These are phyloP conservation scores for Beauveria sp. DNA, from an alignment of 2,329 filamentous ascomycete genomes.

Conservation along the genomic window DNA sequence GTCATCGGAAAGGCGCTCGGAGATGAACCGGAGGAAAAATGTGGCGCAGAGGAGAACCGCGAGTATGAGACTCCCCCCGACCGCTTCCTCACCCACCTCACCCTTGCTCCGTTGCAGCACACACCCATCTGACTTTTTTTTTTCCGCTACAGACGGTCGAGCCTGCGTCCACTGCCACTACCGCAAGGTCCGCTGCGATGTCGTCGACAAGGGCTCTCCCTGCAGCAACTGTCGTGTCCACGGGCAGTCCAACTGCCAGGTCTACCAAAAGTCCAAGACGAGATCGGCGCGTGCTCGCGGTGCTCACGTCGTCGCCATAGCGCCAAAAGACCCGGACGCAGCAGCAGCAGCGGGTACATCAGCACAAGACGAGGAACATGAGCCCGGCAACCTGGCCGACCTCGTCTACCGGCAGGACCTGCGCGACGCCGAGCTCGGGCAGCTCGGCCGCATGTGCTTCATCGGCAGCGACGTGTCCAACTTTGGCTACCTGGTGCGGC, in stretches of 20 bases:
- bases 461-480: constrained; percentile 50
- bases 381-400: constrained; percentile 40
- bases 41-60: not conserved
- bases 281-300: not conserved
- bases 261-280: constrained; percentile 43
- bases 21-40: not conserved
- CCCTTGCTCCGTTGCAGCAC: not conserved
- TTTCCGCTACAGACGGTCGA: constrained; percentile 21
- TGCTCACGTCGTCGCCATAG: not conserved
- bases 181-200: constrained; percentile 44
- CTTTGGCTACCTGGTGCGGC: constrained; percentile 45
- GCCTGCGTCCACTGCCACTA: constrained; percentile 42
- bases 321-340: not conserved
- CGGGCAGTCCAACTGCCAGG: constrained; percentile 32
- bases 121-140: not conserved
- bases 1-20: not conserved
- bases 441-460: constrained; percentile 41
- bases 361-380: constrained; percentile 28
- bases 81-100: not conserved
- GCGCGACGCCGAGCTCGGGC: constrained; percentile 36
- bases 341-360: not conserved
- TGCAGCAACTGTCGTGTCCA: constrained; percentile 40
- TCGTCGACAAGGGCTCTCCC: constrained; percentile 36
- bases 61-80: not conserved
- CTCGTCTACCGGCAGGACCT: constrained; percentile 41